Conservation (phyloP, 176 grass and related monocot species). For the Triticum aestivum region IWGSC_CS_RefSeq_v2.1 NC_057799.1:529404564-529405063, state of each 20-base stretch:
- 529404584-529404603: not conserved
- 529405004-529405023: not conserved
- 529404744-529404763: not conserved
- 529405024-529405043: not conserved
- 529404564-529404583: slow-evolving; percentile 63
- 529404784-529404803: not conserved
- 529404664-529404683: not conserved
- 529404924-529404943: slow-evolving; percentile 37
- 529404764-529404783: not conserved
- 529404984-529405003: slow-evolving; percentile 38
- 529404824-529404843: not conserved
- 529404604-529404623: slow-evolving; percentile 40
- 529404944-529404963: not conserved
- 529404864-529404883: slow-evolving; percentile 16
- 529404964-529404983: slow-evolving; percentile 13
- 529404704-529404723: slow-evolving; percentile 32
- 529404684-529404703: not conserved
- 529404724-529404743: not conserved
- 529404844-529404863: not conserved
- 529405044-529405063: slow-evolving; percentile 38
- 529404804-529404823: not conserved
- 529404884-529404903: not conserved
- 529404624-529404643: slow-evolving; percentile 36
- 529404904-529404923: not conserved
- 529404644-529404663: slow-evolving; percentile 24